A percentile compares a stretch with the other conserved stretches of the same genome.
These are phyloP conservation scores for Ichthyophthirius multifiliis DNA, from an alignment of 169 alveolate genomes.

Conservation along the genomic window DNA sequence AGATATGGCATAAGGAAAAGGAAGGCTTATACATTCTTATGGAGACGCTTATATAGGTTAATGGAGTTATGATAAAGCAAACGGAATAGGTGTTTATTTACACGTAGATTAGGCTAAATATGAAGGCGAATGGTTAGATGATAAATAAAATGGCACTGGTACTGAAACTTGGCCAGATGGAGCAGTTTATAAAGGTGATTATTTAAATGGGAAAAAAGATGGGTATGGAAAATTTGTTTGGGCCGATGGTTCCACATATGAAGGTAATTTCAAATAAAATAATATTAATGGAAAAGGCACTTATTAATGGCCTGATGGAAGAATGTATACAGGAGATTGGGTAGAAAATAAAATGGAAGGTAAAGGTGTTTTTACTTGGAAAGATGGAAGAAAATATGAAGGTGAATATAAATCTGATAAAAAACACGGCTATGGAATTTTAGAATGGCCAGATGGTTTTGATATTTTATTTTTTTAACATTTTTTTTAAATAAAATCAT, in stretches of 20 bases:
- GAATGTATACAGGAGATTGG: constrained; percentile 72
- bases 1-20: constrained; percentile 35
- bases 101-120: constrained; percentile 32
- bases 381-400: constrained; percentile 63
- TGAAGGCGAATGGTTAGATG: constrained; percentile 24
- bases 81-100: constrained; percentile 29
- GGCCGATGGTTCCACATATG: constrained; percentile 53
- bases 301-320: constrained; percentile 58
- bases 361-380: constrained; percentile 67
- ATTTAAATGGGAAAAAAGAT: constrained; percentile 45
- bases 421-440: constrained; percentile 56
- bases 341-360: constrained; percentile 69
- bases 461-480: too few species aligned
- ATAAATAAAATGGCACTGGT: constrained; percentile 47
- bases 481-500: too few species aligned
- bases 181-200: constrained; percentile 54
- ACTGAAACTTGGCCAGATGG: constrained; percentile 48
- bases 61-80: constrained; percentile 22
- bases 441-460: constrained; percentile 17
- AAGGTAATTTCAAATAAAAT: constrained; percentile 42
- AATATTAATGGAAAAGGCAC: constrained; percentile 60
- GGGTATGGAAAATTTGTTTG: constrained; percentile 63
- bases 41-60: constrained; percentile 43
- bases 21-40: constrained; percentile 35
- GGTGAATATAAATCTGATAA: constrained; percentile 45